These are phyloP conservation scores for Selaginella moellendorffii DNA, from an alignment of 75 land plant genomes.

Conservation along the genomic window DNA sequence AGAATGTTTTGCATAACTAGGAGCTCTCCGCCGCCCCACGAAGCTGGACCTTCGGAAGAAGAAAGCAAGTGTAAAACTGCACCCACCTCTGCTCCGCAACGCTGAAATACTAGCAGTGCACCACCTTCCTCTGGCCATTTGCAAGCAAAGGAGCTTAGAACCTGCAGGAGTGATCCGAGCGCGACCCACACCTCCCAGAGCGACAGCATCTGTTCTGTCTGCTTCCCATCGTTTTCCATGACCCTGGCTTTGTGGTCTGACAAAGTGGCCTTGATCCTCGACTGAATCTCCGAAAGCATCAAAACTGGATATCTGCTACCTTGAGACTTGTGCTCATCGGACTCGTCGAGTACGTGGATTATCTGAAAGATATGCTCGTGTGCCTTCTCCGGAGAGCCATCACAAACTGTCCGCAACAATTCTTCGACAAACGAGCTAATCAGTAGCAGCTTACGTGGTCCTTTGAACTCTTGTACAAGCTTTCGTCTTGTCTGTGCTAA, in stretches of 20 bases:
- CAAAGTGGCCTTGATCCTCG: not conserved
- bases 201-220: too few species aligned
- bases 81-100: constrained; percentile 4
- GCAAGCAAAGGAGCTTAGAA: constrained; percentile 11
- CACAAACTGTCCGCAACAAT: constrained; percentile 3
- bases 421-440: constrained; percentile 10
- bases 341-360: not conserved
- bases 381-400: constrained; percentile 4
- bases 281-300: not conserved
- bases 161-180: not conserved
- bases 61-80: constrained; percentile 12
- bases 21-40: constrained; percentile 19
- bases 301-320: not conserved
- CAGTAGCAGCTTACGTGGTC: not conserved
- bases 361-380: not conserved
- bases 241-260: too few species aligned
- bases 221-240: not conserved
- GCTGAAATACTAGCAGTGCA: constrained; percentile 8
- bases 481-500: not conserved
- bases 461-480: constrained; percentile 9
- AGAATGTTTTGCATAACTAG: constrained; percentile 22
- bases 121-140: constrained; percentile 10
- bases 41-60: not conserved
- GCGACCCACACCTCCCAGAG: constrained; percentile 19
- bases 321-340: not conserved